Conservation (phyloP, 371 early-diverging fungal species). For the Apophysomyces trapeziformis region DNA sequence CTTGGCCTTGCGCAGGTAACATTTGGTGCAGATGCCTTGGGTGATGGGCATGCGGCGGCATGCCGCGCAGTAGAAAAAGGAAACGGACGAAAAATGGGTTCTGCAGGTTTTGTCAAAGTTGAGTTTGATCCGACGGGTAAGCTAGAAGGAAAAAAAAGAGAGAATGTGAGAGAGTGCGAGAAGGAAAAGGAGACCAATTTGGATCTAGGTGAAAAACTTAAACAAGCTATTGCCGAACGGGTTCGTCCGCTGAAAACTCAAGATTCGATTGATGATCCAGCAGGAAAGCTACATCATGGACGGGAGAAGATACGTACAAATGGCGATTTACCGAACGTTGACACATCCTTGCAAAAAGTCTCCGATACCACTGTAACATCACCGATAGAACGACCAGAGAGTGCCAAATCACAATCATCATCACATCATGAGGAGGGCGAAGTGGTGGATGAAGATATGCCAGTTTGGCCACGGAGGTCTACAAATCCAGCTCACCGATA, state of each 20-base stretch:
- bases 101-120: slow-evolving; percentile 58
- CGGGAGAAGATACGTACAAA: neutral
- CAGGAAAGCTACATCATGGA: neutral
- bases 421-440: slow-evolving; percentile 39
- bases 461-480: slow-evolving; percentile 20
- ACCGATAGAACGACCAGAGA: slow-evolving; percentile 3
- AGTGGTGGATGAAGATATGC: slow-evolving; percentile 29
- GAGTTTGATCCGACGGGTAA: slow-evolving; percentile 64
- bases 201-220: slow-evolving; percentile 27
- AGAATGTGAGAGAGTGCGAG: too few relatives aligned
- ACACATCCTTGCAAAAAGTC: neutral
- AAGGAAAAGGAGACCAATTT: neutral
- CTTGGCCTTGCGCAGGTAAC: slow-evolving; percentile 59
- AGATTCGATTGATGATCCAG: neutral
- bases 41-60: slow-evolving; percentile 42
- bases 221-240: slow-evolving; percentile 7
- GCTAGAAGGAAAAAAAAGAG: neutral
- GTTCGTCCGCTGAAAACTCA: neutral
- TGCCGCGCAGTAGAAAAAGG: slow-evolving; percentile 60
- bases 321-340: neutral
- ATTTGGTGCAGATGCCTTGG: slow-evolving; percentile 41
- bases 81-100: slow-evolving; percentile 61
- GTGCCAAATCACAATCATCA: slow-evolving; percentile 17
- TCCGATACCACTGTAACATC: neutral
- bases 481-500: slow-evolving; percentile 10